A percentile compares a stretch with the other conserved stretches of the same genome.
Evolutionary conservation across 202 grass and related monocot genomes (phyloP).

Genomic region (Brachypodium distachyon): DNA sequence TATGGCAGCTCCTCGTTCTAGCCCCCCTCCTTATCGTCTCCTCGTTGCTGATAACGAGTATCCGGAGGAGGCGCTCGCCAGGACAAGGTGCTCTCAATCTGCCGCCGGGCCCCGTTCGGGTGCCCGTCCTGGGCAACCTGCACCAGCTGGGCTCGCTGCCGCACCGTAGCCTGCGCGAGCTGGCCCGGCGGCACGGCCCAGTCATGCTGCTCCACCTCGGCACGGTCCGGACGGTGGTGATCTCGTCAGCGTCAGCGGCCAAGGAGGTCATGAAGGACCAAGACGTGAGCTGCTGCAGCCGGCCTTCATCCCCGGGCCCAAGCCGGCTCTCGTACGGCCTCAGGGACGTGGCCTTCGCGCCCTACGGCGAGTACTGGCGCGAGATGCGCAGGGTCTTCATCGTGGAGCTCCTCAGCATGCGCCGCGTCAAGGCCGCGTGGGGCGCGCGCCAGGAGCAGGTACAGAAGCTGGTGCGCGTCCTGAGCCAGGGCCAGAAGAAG

Average conservation of each 20-base stretch:
- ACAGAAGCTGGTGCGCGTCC: neutral
- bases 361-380: constrained; percentile 27
- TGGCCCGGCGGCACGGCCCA: constrained; percentile 29
- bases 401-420: constrained; percentile 28
- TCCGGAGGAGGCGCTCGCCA: neutral
- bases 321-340: constrained; percentile 4
- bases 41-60: neutral
- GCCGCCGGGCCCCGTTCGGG: constrained; percentile 12
- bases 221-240: constrained; percentile 13
- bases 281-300: constrained; percentile 12
- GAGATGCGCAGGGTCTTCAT: constrained; percentile 23
- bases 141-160: constrained; percentile 34
- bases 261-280: constrained; percentile 3
- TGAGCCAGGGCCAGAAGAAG: neutral
- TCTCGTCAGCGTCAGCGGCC: constrained; percentile 19
- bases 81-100: neutral
- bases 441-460: constrained; percentile 6
- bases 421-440: constrained; percentile 5
- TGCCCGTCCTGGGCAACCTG: constrained; percentile 40
- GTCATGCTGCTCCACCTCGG: constrained; percentile 36
- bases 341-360: constrained; percentile 21
- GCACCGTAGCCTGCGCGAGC: constrained; percentile 12
- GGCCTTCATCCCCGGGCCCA: neutral
- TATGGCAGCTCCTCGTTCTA: constrained; percentile 10
- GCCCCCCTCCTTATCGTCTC: neutral